Percentiles rank a stretch among this genome's conserved stretches.
Evolutionary conservation across 2,329 filamentous ascomycete genomes (phyloP).

Genomic region (Epichloe festucae): DNA sequence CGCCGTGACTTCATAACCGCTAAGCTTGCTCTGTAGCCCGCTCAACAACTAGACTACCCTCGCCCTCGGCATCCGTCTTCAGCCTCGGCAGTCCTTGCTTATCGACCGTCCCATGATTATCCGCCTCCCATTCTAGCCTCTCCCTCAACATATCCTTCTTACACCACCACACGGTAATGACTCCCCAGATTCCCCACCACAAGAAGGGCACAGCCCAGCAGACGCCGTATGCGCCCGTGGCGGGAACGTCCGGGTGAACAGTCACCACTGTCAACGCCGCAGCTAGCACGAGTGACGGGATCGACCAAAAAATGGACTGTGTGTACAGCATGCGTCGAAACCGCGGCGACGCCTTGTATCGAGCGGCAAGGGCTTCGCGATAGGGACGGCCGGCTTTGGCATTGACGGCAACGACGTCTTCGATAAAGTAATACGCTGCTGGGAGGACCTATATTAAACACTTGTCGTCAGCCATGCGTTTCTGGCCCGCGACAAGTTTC

Average conservation of each 20-base stretch:
- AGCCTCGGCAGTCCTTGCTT: background rate
- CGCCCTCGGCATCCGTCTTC: background rate
- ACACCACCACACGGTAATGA: slow-evolving; percentile 23
- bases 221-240: slow-evolving; percentile 23
- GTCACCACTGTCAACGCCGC: slow-evolving; percentile 23
- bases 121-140: slow-evolving; percentile 23
- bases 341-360: slow-evolving; percentile 27
- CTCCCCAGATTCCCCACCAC: slow-evolving; percentile 22
- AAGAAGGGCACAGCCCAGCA: slow-evolving; percentile 28
- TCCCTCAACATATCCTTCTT: slow-evolving; percentile 24
- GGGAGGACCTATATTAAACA: slow-evolving; percentile 33
- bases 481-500: too few species aligned
- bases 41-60: background rate
- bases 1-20: background rate
- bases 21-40: background rate
- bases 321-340: slow-evolving; percentile 28
- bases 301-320: slow-evolving; percentile 30
- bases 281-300: slow-evolving; percentile 25
- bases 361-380: slow-evolving; percentile 27
- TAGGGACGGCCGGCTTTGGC: slow-evolving; percentile 39
- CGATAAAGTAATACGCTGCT: slow-evolving; percentile 50
- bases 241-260: slow-evolving; percentile 21
- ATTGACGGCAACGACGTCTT: slow-evolving; percentile 56
- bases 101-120: background rate
- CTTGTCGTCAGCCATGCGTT: background rate